These are phyloP conservation scores for Xylaria curta DNA, from an alignment of 495 filamentous ascomycete genomes.

Conservation along the genomic window DNA sequence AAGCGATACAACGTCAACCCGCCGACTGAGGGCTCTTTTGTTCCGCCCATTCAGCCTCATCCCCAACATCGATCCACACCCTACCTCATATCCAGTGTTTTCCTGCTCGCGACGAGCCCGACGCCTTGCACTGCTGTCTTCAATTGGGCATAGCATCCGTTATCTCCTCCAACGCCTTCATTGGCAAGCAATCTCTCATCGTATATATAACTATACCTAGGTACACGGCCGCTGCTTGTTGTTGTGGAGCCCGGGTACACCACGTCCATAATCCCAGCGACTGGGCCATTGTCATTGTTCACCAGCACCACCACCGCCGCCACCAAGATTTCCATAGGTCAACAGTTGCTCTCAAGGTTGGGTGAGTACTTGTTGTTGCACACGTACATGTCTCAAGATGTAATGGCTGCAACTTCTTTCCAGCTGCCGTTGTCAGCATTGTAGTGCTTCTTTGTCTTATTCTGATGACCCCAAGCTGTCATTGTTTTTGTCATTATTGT, in stretches of 20 bases:
- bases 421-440: neutral
- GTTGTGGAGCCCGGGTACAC: conserved; percentile 8
- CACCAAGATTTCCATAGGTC: neutral
- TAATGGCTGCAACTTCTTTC: neutral
- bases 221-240: neutral
- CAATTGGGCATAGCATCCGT: conserved; percentile 16
- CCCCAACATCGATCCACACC: neutral
- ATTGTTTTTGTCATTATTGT: no score
- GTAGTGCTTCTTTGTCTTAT: neutral
- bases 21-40: conserved; percentile 1
- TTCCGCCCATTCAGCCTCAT: conserved; percentile 9
- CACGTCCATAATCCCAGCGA: conserved; percentile 12
- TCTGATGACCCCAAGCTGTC: no score
- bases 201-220: no score
- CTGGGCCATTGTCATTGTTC: conserved; percentile 16
- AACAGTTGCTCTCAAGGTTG: neutral
- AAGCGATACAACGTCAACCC: conserved; percentile 12
- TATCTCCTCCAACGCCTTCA: neutral
- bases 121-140: neutral
- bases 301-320: neutral
- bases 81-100: neutral
- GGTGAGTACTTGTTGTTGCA: conserved; percentile 12
- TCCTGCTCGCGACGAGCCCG: neutral
- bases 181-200: neutral
- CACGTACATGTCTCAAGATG: neutral